Conservation (phyloP, 2,329 filamentous ascomycete genomes). For the Botrytis byssoidea region DNA sequence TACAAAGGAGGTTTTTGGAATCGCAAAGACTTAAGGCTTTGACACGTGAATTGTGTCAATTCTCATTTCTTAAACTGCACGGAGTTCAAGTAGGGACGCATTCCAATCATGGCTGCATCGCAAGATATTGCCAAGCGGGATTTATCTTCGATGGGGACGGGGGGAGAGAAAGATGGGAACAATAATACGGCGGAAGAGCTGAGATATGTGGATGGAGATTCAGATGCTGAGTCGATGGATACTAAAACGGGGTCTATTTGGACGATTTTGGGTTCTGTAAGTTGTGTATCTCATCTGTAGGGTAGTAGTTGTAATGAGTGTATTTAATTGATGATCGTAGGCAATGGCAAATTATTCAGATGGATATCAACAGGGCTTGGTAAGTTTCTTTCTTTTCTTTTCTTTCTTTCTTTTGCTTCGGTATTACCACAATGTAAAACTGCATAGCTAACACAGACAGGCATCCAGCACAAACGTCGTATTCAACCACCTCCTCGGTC, state of each 20-base stretch:
- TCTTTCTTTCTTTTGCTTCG: too few species aligned
- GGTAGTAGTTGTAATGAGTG: background rate
- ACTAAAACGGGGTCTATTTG: conserved; percentile 13
- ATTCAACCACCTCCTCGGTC: conserved; percentile 37
- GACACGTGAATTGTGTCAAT: too few species aligned
- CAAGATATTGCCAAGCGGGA: background rate
- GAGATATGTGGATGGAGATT: background rate
- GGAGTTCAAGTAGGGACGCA: background rate
- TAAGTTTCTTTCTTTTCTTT: background rate
- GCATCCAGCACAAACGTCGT: conserved; percentile 40
- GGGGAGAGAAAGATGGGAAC: background rate
- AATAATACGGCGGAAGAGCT: background rate
- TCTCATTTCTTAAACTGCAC: background rate
- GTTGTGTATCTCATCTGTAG: background rate
- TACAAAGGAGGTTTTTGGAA: background rate
- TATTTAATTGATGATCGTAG: background rate
- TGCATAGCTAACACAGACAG: background rate
- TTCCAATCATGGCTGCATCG: background rate
- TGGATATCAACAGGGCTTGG: conserved; percentile 17
- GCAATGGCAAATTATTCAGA: conserved; percentile 19
- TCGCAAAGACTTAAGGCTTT: background rate
- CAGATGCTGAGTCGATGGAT: conserved; percentile 10
- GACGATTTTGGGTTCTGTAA: conserved; percentile 19
- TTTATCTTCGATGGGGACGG: background rate
- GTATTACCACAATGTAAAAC: background rate